These are phyloP conservation scores for Xylariales sp. DNA, from an alignment of 2,329 filamentous ascomycete genomes.

Conservation along the genomic window DNA sequence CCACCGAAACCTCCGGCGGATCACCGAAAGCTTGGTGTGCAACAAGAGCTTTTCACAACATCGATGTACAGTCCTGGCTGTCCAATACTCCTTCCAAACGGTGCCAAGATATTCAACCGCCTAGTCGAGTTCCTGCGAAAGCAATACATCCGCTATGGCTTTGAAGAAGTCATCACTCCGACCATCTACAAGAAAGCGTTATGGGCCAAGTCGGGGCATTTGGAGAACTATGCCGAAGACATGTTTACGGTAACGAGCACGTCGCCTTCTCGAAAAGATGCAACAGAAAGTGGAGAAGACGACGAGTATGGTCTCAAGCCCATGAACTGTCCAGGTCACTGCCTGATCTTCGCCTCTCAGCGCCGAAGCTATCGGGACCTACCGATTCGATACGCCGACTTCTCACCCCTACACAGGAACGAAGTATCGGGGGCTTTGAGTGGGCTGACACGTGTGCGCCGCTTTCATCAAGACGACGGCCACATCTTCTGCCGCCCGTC, in stretches of 20 bases:
- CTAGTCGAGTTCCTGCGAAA: constrained; percentile 76
- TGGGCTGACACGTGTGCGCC: constrained; percentile 84
- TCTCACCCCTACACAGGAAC: constrained; percentile 91
- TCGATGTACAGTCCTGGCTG: constrained; percentile 80
- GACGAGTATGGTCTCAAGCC: constrained; percentile 68
- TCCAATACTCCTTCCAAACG: constrained; percentile 78
- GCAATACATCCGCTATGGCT: constrained; percentile 81
- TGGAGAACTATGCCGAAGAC: constrained; percentile 86
- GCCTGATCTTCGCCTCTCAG: constrained; percentile 77
- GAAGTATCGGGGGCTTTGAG: constrained; percentile 89
- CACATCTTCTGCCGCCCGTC: constrained; percentile 82
- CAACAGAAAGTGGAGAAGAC: constrained; percentile 23
- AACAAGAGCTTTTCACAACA: constrained; percentile 74
- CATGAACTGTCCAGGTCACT: constrained; percentile 98
- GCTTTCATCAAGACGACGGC: constrained; percentile 94
- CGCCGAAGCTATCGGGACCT: constrained; percentile 85
- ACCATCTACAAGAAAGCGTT: constrained; percentile 86
- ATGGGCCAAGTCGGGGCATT: constrained; percentile 81
- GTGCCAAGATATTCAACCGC: constrained; percentile 77
- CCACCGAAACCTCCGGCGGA: constrained; percentile 35
- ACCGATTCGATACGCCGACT: constrained; percentile 89
- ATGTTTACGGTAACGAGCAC: constrained; percentile 78
- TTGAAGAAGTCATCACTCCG: constrained; percentile 83
- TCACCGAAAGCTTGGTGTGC: constrained; percentile 55
- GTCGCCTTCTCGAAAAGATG: constrained; percentile 34